phyloP scores from a whole-genome alignment of 2,329 filamentous ascomycete genomes.

The Xylaria sp. region DNA sequence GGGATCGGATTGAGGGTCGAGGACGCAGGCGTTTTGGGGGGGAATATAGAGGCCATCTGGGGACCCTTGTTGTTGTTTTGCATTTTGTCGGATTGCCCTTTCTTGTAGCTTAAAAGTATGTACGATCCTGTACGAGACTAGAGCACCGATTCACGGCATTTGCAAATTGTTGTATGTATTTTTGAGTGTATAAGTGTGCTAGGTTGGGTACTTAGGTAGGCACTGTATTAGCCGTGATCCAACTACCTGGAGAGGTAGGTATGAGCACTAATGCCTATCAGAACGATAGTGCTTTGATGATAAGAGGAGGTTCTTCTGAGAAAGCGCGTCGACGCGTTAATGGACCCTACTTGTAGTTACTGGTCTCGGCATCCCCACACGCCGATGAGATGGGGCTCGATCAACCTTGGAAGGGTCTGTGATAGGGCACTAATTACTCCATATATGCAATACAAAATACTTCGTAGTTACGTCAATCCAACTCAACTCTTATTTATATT shows the following conservation, averaged over 20 bases:
- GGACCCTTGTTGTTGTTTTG: constrained; percentile 44
- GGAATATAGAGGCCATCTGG: constrained; percentile 54
- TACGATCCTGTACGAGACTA: not conserved
- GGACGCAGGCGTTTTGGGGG: constrained; percentile 50
- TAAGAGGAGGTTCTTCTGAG: constrained; percentile 15
- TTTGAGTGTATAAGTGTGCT: not conserved
- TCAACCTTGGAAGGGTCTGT: constrained; percentile 10
- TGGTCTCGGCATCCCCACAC: not conserved
- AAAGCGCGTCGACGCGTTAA: constrained; percentile 50
- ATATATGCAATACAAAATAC: not conserved
- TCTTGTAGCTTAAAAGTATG: constrained; percentile 1
- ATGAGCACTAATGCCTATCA: no score
- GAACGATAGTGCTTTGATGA: not conserved
- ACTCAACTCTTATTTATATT: no score
- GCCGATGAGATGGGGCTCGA: not conserved
- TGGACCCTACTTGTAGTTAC: constrained; percentile 28
- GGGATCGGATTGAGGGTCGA: constrained; percentile 71
- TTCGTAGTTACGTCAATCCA: constrained; percentile 12
- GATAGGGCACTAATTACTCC: not conserved
- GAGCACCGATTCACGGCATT: constrained; percentile 2
- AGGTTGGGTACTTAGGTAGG: no score
- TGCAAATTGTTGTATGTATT: not conserved
- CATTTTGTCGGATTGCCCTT: constrained; percentile 40
- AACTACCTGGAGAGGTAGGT: not conserved
- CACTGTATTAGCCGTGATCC: not conserved